Evolutionary conservation across 768 basidiomycete species (phyloP).

Genomic region (Suillus ampliporus): DNA sequence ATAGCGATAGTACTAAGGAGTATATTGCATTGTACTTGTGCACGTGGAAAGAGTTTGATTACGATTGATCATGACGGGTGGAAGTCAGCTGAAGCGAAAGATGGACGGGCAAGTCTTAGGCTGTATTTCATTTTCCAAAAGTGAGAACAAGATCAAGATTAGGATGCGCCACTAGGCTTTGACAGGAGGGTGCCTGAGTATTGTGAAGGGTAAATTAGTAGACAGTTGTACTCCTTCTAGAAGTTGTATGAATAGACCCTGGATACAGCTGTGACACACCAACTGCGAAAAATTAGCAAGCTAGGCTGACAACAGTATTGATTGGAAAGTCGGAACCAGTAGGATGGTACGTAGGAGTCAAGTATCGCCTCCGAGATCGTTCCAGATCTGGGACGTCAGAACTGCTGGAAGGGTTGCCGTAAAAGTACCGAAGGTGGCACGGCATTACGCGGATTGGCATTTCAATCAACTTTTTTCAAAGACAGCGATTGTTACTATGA

Average conservation of each 20-base stretch:
- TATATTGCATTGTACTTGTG: background rate
- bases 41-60: constrained; percentile 6
- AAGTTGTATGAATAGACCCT: constrained; percentile 39
- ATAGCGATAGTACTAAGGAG: constrained; percentile 2
- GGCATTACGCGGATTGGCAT: constrained; percentile 32
- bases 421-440: constrained; percentile 36
- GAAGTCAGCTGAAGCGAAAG: constrained; percentile 5
- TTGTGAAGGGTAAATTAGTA: constrained; percentile 9
- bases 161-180: constrained; percentile 1
- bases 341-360: constrained; percentile 34
- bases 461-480: constrained; percentile 24
- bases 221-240: constrained; percentile 25
- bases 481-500: constrained; percentile 30
- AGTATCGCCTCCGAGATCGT: constrained; percentile 43
- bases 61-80: constrained; percentile 9
- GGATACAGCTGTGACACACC: constrained; percentile 32
- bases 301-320: constrained; percentile 35
- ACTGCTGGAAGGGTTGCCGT: constrained; percentile 27
- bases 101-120: constrained; percentile 12
- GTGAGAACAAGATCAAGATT: constrained; percentile 6
- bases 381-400: constrained; percentile 13
- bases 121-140: constrained; percentile 9
- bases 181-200: constrained; percentile 7
- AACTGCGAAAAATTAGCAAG: constrained; percentile 33
- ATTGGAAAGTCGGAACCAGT: constrained; percentile 35